A percentile compares a stretch with the other conserved stretches of the same genome.
phyloP scores from a whole-genome alignment of 1,284 basidiomycete species.

The Ceratobasidium theobromae region DNA sequence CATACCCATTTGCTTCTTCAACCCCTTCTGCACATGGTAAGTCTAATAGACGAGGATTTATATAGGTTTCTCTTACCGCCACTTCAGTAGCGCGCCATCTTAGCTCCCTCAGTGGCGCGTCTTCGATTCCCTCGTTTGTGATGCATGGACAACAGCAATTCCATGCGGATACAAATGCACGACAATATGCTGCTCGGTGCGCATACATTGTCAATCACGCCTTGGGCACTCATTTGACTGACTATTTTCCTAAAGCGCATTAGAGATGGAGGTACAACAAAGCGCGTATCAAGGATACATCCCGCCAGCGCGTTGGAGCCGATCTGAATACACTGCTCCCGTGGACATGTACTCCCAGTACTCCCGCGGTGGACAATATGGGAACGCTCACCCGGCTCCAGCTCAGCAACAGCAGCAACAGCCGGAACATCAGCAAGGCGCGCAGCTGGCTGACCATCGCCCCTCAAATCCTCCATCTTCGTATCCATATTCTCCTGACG shows the following conservation, averaged over 20 bases:
- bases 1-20: constrained; percentile 37
- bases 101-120: constrained; percentile 16
- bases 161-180: constrained; percentile 22
- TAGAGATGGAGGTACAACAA: constrained; percentile 25
- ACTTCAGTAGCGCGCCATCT: constrained; percentile 36
- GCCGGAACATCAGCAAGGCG: constrained; percentile 5
- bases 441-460: background rate
- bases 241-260: constrained; percentile 6
- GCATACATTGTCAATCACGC: constrained; percentile 20
- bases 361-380: background rate
- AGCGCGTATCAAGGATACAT: constrained; percentile 21
- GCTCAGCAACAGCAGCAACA: constrained; percentile 6
- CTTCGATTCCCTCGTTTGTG: constrained; percentile 35
- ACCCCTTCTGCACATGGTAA: constrained; percentile 36
- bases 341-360: constrained; percentile 1
- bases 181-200: constrained; percentile 31
- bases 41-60: background rate
- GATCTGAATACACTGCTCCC: constrained; percentile 14
- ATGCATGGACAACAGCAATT: constrained; percentile 31
- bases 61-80: constrained; percentile 2
- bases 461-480: constrained; percentile 24
- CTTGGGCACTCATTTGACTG: background rate
- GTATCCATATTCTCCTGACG: constrained; percentile 16
- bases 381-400: background rate
- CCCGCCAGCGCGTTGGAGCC: constrained; percentile 17